A percentile compares a stretch with the other conserved stretches of the same genome.
Conservation (phyloP, 176 grass and related monocot genomes). For the Triticum dicoccoides region DNA sequence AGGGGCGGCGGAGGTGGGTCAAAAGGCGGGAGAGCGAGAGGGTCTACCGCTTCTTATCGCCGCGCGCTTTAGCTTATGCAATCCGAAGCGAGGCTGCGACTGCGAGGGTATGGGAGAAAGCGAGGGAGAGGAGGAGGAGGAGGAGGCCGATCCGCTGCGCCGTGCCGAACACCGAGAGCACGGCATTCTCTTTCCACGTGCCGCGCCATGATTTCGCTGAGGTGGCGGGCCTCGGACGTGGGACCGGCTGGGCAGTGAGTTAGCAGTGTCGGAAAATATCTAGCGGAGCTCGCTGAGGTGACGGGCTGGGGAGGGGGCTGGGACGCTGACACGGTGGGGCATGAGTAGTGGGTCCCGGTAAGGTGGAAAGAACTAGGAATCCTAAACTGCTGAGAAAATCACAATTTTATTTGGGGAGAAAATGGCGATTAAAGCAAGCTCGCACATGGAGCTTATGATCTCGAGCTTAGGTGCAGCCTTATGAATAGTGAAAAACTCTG, state of each 20-base stretch:
- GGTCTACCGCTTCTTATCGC: background rate
- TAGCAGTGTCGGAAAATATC: constrained; percentile 36
- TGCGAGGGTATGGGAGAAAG: background rate
- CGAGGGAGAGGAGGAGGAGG: background rate
- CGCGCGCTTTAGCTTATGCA: background rate
- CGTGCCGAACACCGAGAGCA: background rate
- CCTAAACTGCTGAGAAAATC: background rate
- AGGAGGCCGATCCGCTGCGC: constrained; percentile 8
- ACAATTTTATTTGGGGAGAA: background rate
- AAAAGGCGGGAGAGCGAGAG: background rate
- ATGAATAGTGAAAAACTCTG: no score
- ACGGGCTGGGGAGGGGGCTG: background rate
- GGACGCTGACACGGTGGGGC: background rate
- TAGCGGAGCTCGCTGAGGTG: background rate
- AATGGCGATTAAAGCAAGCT: no score
- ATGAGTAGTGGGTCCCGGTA: background rate
- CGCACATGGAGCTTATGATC: no score
- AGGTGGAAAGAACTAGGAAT: background rate
- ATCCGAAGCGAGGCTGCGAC: background rate
- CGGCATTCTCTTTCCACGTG: background rate
- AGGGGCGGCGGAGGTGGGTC: background rate
- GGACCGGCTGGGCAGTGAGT: background rate
- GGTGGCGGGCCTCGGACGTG: background rate
- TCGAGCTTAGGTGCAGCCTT: no score
- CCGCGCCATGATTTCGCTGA: background rate